phyloP scores from a whole-genome alignment of 495 filamentous ascomycete genomes.

The Lasiosphaeria ovina region DNA sequence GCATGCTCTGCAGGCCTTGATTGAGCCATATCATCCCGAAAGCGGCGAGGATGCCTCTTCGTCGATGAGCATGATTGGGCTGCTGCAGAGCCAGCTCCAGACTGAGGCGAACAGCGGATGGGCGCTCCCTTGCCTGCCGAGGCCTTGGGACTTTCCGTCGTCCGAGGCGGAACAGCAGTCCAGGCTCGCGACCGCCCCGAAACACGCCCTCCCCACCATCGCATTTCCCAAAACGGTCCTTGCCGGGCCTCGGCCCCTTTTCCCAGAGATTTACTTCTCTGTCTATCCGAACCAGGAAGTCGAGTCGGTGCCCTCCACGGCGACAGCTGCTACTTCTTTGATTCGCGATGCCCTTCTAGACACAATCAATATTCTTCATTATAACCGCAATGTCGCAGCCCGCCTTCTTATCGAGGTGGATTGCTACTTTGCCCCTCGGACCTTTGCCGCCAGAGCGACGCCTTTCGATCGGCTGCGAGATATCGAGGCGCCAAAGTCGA shows the following conservation, averaged over 20 bases:
- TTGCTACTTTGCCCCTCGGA: slow-evolving; percentile 84
- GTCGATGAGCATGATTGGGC: slow-evolving; percentile 64
- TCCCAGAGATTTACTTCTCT: slow-evolving; percentile 92
- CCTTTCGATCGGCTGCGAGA: slow-evolving; percentile 87
- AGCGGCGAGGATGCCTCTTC: slow-evolving; percentile 33
- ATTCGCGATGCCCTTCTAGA: slow-evolving; percentile 85
- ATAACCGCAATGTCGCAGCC: slow-evolving; percentile 82
- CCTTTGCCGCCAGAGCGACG: slow-evolving; percentile 89
- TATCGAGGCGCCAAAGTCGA: slow-evolving; percentile 63
- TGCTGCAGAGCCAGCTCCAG: slow-evolving; percentile 84
- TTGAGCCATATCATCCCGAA: slow-evolving; percentile 75
- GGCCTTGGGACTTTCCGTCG: slow-evolving; percentile 68
- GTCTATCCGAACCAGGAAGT: slow-evolving; percentile 86
- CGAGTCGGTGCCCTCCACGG: slow-evolving; percentile 81
- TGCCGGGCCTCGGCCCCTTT: slow-evolving; percentile 70
- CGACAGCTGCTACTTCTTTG: slow-evolving; percentile 73
- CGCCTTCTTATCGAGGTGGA: slow-evolving; percentile 91
- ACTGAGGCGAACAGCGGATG: slow-evolving; percentile 66
- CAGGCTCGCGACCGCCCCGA: slow-evolving; percentile 58
- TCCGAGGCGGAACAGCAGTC: slow-evolving; percentile 49
- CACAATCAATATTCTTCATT: slow-evolving; percentile 91
- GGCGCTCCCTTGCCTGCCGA: slow-evolving; percentile 77
- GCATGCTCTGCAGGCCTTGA: slow-evolving; percentile 75
- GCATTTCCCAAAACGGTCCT: slow-evolving; percentile 69
- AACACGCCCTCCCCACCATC: slow-evolving; percentile 74